Base-by-base conservation (phyloP, 768 basidiomycete species). In the Xanthoconium stramineum region DNA sequence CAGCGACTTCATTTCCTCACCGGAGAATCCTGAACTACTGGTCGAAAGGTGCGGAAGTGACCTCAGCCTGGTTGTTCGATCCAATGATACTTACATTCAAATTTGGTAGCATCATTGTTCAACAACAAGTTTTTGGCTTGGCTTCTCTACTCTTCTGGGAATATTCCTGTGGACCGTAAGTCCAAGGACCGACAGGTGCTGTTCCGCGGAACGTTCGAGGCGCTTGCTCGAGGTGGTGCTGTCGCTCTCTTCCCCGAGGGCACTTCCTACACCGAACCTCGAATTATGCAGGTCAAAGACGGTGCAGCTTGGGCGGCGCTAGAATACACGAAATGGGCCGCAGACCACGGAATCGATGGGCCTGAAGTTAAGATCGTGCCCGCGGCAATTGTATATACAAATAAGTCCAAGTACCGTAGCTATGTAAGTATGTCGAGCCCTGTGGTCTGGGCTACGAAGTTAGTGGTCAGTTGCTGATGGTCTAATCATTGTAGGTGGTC, bases 191-290 rank as follows among this genome's bases (percentile, higher is more conserved):
- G 93, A 53, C 89, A 89, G 65, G 81, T 83, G 19, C 78, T 98
- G 17, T 95, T 97, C 75, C 82, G 83, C 59, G 90, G 92, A 42
- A 97, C 95, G 0, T 88, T 98, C 63, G 89, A 96, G 50, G 87
- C 88, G 1, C 79, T 99, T 39, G 79, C 84, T 17, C 76, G 76
- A n/a, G 91, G 89, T 15, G 80, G 86, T 58, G 90, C 85, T 19
- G 91, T 99, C 52, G 96, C 93, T 8, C 79, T 98, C 42, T 99
- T 99, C 69, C 94, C 94, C 9, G 94, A 96, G 71, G 94, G 93
- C 40, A 91, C 89, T 19, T 89, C 88, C 65, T 96, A 98, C 72
- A 97, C 94, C 4, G 92, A 94, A 66, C 94, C 95, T 11, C 81
- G 85, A 53, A 92, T 98, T 63, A 87, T 95, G 83, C 89, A 94